These are phyloP conservation scores for Sphagnum tenellum DNA, from an alignment of 225 moss, liverwort and hornwort genomes.

Conservation along the genomic window DNA sequence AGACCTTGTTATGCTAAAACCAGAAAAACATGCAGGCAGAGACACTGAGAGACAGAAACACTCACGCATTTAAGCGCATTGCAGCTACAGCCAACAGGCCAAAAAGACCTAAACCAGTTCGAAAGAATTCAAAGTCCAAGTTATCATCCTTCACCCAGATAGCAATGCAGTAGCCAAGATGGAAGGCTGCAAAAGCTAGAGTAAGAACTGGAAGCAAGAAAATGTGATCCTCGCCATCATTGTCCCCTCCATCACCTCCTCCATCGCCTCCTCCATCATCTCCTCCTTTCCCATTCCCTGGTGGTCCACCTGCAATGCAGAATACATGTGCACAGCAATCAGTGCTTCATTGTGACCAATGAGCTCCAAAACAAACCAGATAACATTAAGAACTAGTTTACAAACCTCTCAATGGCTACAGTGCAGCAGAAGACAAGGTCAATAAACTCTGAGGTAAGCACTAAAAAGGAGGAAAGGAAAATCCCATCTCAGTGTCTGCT, in stretches of 20 bases:
- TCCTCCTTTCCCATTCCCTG: conserved; percentile 68
- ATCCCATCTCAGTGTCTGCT: no score
- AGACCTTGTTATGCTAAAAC: background rate
- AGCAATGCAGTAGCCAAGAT: conserved; percentile 74
- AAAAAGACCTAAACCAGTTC: conserved; percentile 64
- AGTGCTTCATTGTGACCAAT: no score
- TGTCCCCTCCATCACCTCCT: conserved; percentile 69
- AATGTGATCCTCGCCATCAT: conserved; percentile 69
- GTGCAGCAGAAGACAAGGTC: no score
- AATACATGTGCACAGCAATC: background rate
- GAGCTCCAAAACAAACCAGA: no score
- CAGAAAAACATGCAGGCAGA: background rate
- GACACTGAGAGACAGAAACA: background rate
- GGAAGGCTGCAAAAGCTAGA: conserved; percentile 72
- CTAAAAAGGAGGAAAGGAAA: no score
- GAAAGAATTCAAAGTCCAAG: conserved; percentile 64
- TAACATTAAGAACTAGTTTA: no score
- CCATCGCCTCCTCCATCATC: conserved; percentile 69
- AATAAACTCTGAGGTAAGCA: no score
- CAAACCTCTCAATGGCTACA: no score
- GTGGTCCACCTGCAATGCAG: conserved; percentile 46
- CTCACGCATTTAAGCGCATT: conserved; percentile 73
- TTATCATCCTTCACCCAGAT: conserved; percentile 80
- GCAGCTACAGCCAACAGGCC: conserved; percentile 58
- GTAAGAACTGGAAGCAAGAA: conserved; percentile 67